Evolutionary conservation across 1,284 basidiomycete genomes (phyloP), one percentile per base, ranked within the genome.

Genomic region (Trametes sp.): DNA sequence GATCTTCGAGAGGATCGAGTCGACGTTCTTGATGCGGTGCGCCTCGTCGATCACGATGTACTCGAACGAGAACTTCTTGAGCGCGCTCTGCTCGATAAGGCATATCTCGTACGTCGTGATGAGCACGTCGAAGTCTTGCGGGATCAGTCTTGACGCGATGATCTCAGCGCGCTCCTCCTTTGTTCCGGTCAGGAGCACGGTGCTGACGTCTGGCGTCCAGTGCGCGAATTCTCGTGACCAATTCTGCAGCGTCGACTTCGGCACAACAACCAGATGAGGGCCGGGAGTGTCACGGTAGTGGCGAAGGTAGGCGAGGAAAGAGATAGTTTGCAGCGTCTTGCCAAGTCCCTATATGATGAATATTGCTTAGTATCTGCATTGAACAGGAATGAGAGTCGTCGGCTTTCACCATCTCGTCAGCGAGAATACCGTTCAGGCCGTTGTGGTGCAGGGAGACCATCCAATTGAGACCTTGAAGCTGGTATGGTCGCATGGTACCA

Each of bases 31-130:
- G 87, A 99, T 99, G 41, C 97, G 92, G 74, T 99, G 98, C 0
- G 97, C 98, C 79, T 99, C 98, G 80, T 99, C 97, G 73, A 99
- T 99, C 70, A 95, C 86, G 76, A 99, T 98, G 80, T 99, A 99
- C 79, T 98, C 95, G 84, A 98, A 99, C 0, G 92, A 93, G 73
- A 98, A 94, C 77, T 97, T 98, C 79, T 94, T 96, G 69, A 99
- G 84, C 0, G 92, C 86, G 28, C 87, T 85, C 79, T 96, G 96
- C 75, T 99, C 98, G 70, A 98, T 94, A 63, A 99, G 85, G 75
- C 96, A 98, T 71, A 99, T 94, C 76, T 99, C 98, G 80, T 99
- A 99, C 0, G 95, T 95, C 0, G 98, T 98, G 77, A 99, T 91
- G 77, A 95, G 92, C 61, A 98, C 90, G 76, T 98, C 93, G 72